phyloP scores from a whole-genome alignment of 345 rosid genomes.

The Eucalyptus cloeziana region DNA sequence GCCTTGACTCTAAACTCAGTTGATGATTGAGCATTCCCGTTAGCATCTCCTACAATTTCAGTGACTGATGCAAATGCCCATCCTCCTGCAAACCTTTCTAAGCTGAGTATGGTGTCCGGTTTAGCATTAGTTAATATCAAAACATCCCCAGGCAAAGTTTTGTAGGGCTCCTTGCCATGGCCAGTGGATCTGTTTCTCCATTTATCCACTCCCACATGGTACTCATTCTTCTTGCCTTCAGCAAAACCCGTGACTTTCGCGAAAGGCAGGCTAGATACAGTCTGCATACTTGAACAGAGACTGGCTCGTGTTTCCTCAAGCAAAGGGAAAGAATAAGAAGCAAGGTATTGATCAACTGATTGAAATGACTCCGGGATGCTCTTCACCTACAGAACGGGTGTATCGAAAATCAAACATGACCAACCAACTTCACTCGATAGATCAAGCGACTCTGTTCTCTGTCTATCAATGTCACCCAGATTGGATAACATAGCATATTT shows the following conservation, averaged over 20 bases:
- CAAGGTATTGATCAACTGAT: not conserved
- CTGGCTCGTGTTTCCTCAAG: conserved; percentile 8
- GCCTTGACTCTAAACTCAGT: not conserved
- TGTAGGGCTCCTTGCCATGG: not conserved
- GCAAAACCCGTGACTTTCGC: not conserved
- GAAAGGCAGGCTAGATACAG: not conserved
- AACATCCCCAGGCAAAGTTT: conserved; percentile 1
- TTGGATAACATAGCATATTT: not conserved
- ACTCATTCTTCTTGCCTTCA: not conserved
- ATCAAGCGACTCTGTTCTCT: not conserved
- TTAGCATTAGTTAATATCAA: not conserved
- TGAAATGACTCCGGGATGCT: conserved; percentile 4
- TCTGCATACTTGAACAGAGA: not conserved
- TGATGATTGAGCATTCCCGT: not conserved
- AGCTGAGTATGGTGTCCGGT: not conserved
- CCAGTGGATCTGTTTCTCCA: not conserved
- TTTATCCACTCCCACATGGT: not conserved
- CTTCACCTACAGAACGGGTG: not conserved
- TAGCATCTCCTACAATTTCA: not conserved
- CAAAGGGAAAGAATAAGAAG: not conserved
- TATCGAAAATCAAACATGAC: not conserved
- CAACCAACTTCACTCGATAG: not conserved
- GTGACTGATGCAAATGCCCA: not conserved
- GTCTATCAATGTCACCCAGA: not conserved
- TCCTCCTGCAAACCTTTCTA: not conserved